A percentile compares a stretch with the other conserved stretches of the same genome.
Evolutionary conservation across 768 basidiomycete genomes (phyloP).

Genomic region (Ramaria sp.): DNA sequence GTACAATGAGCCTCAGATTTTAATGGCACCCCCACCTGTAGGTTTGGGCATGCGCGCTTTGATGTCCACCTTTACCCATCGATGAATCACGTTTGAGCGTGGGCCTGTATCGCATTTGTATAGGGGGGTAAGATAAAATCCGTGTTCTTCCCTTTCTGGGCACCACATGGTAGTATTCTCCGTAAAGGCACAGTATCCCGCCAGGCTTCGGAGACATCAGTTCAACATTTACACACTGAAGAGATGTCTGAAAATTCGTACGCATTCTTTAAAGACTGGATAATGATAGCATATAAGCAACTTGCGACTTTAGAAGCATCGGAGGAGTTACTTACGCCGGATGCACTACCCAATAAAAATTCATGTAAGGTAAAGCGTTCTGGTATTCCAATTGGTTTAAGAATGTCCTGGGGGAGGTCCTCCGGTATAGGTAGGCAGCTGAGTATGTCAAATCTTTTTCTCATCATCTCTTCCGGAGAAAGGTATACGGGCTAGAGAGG

Average conservation of each 20-base stretch:
- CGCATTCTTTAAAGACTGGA: constrained; percentile 46
- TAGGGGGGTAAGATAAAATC: constrained; percentile 59
- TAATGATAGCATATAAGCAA: constrained; percentile 7
- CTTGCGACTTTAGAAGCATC: neutral
- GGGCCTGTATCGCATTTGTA: constrained; percentile 78
- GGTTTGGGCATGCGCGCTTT: constrained; percentile 46
- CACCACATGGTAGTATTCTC: constrained; percentile 68
- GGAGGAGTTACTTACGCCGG: constrained; percentile 34
- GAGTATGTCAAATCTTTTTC: constrained; percentile 44
- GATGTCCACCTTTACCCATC: constrained; percentile 59
- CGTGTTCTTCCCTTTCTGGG: constrained; percentile 72
- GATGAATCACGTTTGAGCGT: constrained; percentile 63
- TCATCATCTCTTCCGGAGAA: constrained; percentile 30
- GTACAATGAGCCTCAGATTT: neutral
- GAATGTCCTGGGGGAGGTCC: constrained; percentile 50
- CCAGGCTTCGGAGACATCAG: constrained; percentile 31
- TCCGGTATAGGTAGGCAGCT: constrained; percentile 52
- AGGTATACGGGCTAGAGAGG: neutral
- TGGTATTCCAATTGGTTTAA: constrained; percentile 62
- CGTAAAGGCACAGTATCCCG: constrained; percentile 57
- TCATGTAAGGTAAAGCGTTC: constrained; percentile 55
- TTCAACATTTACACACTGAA: neutral
- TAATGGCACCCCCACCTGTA: constrained; percentile 36
- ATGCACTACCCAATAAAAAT: constrained; percentile 41
- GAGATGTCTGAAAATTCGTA: constrained; percentile 23